Evolutionary conservation across 2,329 filamentous ascomycete species (phyloP), one percentile per base, ranked within the genome.

Genomic region (Chalaropsis thielavioides): DNA sequence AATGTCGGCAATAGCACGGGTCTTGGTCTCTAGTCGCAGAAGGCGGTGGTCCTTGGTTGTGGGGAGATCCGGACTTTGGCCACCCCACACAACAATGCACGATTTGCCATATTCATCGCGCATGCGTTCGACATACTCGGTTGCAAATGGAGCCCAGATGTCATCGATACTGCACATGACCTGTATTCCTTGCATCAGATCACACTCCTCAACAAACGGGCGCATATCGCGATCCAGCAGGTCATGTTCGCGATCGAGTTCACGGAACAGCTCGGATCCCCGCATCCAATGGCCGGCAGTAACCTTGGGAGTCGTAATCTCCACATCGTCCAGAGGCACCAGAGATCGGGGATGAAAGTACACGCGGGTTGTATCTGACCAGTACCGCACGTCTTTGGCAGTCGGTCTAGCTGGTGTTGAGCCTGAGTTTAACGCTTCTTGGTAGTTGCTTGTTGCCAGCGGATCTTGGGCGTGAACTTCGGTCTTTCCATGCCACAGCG

Each of bases 361-460:
- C n/a, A 94, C 83, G 31, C 90, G 84, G 70, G 90, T 95, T 75
- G 91, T 97, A 74, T 99, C 94, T 40, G 91, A 95, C 92, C 94
- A 99, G 76, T 94, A 97, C 64, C 90, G 84, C n/a, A 97, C 88
- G 11, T 83, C 82, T 6, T 85, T 82, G 1, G 84, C 79, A 0
- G 81, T 87, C 22, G 96, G 80, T 63, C 79, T 76, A 0, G 88
- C 82, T 5, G 86, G 80, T 2, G 82, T 74, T 4, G 81, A 73
- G 24, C 90, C 91, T 38, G 83, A 76, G 69, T 96, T 89, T 2
- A 97, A 83, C 68, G 85, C 87, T 71, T 83, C 81, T 71, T 95
- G 90, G 73, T 96, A 97, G 59, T 84, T 78, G 71, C 83, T 90
- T 67, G 82, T 83, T 44, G 80, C 76, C 24, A 89, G 78, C 8